Conservation (phyloP, 495 filamentous ascomycete species). For the Neohortaea acidophila region DNA sequence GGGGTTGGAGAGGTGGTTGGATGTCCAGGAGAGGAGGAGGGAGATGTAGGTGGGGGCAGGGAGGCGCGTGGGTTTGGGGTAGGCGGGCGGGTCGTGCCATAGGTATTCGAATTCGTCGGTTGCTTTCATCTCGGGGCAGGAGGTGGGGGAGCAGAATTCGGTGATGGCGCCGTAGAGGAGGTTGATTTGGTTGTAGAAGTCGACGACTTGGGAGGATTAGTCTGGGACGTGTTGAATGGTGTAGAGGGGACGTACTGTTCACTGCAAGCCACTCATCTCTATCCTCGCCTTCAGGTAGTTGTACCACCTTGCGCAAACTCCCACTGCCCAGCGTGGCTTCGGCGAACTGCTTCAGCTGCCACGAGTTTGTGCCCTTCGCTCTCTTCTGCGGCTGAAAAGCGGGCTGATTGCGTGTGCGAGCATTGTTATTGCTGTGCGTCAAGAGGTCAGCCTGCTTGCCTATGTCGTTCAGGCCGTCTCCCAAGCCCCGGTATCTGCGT, state of each 20-base stretch:
- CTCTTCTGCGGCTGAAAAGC: slow-evolving; percentile 78
- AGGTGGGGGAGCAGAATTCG: slow-evolving; percentile 93
- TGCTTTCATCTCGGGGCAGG: slow-evolving; percentile 98
- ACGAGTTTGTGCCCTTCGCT: slow-evolving; percentile 80
- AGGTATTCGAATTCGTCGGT: slow-evolving; percentile 99
- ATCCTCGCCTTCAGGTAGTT: slow-evolving; percentile 92
- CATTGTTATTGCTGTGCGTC: slow-evolving; percentile 48
- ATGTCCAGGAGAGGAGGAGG: slow-evolving; percentile 92
- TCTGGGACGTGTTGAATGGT: background rate
- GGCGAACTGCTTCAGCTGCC: slow-evolving; percentile 93
- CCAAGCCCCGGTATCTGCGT: slow-evolving; percentile 7
- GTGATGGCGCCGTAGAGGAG: slow-evolving; percentile 96
- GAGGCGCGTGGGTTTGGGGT: slow-evolving; percentile 94
- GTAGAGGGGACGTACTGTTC: slow-evolving; percentile 46
- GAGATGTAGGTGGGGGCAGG: slow-evolving; percentile 93
- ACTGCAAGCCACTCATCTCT: slow-evolving; percentile 95
- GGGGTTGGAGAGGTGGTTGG: slow-evolving; percentile 90
- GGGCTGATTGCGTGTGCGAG: slow-evolving; percentile 56
- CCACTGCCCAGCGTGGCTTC: slow-evolving; percentile 93
- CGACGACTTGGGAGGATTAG: slow-evolving; percentile 64
- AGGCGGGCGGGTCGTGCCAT: slow-evolving; percentile 90
- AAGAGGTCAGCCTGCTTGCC: slow-evolving; percentile 25
- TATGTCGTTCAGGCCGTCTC: slow-evolving; percentile 5
- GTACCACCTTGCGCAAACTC: slow-evolving; percentile 88
- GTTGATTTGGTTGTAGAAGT: slow-evolving; percentile 99